Conservation (phyloP, 1,284 basidiomycete genomes). For the Somion occarium region DNA sequence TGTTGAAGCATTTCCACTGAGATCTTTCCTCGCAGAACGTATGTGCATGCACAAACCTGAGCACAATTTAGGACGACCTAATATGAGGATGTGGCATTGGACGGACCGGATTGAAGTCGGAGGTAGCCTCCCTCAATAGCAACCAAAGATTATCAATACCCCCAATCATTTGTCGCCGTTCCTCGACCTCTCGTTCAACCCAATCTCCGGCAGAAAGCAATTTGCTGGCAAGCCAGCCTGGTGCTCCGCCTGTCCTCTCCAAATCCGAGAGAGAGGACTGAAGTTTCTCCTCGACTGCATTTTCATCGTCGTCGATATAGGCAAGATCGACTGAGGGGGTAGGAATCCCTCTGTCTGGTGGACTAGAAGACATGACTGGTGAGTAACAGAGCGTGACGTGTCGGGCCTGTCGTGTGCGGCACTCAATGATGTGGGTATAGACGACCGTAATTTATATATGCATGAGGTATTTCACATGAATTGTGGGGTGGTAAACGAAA, state of each 20-base stretch:
- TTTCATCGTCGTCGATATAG: background rate
- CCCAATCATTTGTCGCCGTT: constrained; percentile 21
- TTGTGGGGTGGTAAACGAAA: too few relatives aligned
- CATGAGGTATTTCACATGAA: too few relatives aligned
- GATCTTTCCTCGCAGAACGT: constrained; percentile 18
- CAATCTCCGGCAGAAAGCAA: constrained; percentile 14
- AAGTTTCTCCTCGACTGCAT: constrained; percentile 2
- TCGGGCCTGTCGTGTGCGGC: too few relatives aligned
- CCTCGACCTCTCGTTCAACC: constrained; percentile 18
- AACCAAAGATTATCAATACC: constrained; percentile 29
- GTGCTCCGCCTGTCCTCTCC: constrained; percentile 3
- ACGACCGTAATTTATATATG: too few relatives aligned
- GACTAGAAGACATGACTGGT: too few relatives aligned
- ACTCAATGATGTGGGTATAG: too few relatives aligned
- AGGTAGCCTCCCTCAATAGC: constrained; percentile 19
- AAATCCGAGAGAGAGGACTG: constrained; percentile 5
- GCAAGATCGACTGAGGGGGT: too few relatives aligned
- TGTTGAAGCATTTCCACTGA: constrained; percentile 16
- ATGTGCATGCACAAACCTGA: constrained; percentile 23
- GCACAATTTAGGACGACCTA: background rate
- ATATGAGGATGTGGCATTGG: background rate
- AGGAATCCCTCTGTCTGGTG: too few relatives aligned
- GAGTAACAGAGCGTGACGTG: too few relatives aligned
- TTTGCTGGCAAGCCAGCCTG: constrained; percentile 12
- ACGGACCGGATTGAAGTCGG: constrained; percentile 27